phyloP scores from a whole-genome alignment of 192 early-diverging fungal genomes.

The Fimicolochytrium jonesii region DNA sequence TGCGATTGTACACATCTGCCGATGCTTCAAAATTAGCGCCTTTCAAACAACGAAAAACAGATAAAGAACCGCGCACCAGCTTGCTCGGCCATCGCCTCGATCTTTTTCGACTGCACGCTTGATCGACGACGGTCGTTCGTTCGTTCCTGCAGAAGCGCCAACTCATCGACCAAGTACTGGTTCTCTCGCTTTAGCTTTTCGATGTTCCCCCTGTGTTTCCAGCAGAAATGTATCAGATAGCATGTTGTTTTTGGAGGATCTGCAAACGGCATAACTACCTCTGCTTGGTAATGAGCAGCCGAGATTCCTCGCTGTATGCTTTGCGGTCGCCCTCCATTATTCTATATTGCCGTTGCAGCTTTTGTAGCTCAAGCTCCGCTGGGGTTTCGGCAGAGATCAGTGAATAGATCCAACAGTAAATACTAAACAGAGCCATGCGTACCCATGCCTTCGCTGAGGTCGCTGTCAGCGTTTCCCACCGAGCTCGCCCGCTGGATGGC shows the following conservation, averaged over 20 bases:
- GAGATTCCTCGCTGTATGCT: slow-evolving; percentile 55
- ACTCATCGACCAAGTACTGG: slow-evolving; percentile 45
- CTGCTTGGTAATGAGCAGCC: slow-evolving; percentile 51
- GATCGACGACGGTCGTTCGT: slow-evolving; percentile 41
- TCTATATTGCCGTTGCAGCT: slow-evolving; percentile 50
- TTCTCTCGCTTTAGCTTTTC: slow-evolving; percentile 51
- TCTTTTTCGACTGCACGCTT: slow-evolving; percentile 47
- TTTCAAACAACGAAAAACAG: not conserved
- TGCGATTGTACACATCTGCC: slow-evolving; percentile 38
- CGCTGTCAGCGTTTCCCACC: slow-evolving; percentile 37
- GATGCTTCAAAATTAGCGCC: no score
- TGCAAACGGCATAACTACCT: slow-evolving; percentile 25
- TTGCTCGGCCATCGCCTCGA: slow-evolving; percentile 47
- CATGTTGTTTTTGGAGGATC: no score
- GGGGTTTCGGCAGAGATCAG: not conserved
- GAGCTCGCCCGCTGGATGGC: no score
- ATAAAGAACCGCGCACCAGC: slow-evolving; percentile 33
- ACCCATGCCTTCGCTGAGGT: slow-evolving; percentile 54
- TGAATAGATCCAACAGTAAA: not conserved
- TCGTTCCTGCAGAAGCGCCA: slow-evolving; percentile 42
- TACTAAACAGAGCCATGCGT: not conserved
- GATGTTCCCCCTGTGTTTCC: slow-evolving; percentile 42
- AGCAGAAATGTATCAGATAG: no score
- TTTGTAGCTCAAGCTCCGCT: slow-evolving; percentile 55
- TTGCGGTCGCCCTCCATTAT: slow-evolving; percentile 60